phyloP scores from a whole-genome alignment of 495 filamentous ascomycete species.

The Penicillium bialowiezense region DNA sequence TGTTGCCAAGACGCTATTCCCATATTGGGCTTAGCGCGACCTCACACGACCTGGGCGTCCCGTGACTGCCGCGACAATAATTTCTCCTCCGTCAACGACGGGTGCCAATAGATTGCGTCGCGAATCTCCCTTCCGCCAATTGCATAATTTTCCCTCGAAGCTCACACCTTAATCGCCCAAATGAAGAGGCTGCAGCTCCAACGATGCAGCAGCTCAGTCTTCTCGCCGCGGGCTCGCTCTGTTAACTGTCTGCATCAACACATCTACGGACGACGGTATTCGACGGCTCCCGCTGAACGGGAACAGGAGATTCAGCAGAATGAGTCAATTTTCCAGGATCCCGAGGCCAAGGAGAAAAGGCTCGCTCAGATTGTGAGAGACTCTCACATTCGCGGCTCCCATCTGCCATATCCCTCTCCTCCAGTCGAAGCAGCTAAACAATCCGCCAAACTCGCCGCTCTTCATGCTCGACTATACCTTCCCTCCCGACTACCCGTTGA shows the following conservation, averaged over 20 bases:
- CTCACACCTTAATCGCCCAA: conserved; percentile 28
- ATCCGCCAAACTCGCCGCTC: conserved; percentile 89
- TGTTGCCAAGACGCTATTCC: conserved; percentile 30
- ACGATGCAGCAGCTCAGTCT: conserved; percentile 70
- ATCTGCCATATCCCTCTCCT: conserved; percentile 59
- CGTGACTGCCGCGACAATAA: conserved; percentile 45
- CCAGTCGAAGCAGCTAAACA: conserved; percentile 60
- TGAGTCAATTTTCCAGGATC: conserved; percentile 15
- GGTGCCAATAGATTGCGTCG: conserved; percentile 13
- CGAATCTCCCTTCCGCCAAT: conserved; percentile 14
- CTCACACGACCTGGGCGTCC: conserved; percentile 38
- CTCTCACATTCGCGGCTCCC: conserved; percentile 23
- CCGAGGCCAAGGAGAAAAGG: not conserved
- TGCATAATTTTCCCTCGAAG: conserved; percentile 12
- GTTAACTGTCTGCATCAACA: conserved; percentile 47
- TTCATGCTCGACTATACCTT: conserved; percentile 87
- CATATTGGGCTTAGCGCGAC: conserved; percentile 27
- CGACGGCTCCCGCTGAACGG: conserved; percentile 35
- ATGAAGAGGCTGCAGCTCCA: conserved; percentile 72
- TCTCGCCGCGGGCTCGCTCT: conserved; percentile 52
- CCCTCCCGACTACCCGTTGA: conserved; percentile 77
- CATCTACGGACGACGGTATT: conserved; percentile 33
- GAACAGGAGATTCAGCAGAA: conserved; percentile 6
- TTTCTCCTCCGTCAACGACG: conserved; percentile 41
- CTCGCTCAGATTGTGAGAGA: conserved; percentile 16